Percentiles rank a stretch among this genome's conserved stretches.
Conservation (phyloP, 1,139 yeast genomes). For the Eremothecium gossypii region DNA sequence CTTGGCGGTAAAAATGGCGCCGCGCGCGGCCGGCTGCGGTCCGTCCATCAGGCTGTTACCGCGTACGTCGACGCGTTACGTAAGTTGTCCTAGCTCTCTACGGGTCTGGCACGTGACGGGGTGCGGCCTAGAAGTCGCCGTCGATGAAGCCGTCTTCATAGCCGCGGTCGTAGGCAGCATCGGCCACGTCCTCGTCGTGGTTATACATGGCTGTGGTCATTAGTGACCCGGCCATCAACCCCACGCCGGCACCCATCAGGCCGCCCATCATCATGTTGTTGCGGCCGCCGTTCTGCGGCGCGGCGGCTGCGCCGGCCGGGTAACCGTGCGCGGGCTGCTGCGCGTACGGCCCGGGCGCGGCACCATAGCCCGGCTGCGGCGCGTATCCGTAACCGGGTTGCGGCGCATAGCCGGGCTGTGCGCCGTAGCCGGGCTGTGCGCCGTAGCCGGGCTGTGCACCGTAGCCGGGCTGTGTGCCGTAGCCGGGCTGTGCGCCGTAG, state of each 20-base stretch:
- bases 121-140: conserved; percentile 8
- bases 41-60: too few relatives aligned
- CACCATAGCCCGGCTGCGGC: too few relatives aligned
- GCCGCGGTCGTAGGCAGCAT: conserved; percentile 24
- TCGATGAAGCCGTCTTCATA: conserved; percentile 18
- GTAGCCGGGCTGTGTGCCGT: conserved; percentile 5
- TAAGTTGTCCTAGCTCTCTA: too few relatives aligned
- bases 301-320: conserved; percentile 8
- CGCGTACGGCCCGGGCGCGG: conserved; percentile 10
- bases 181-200: conserved; percentile 16
- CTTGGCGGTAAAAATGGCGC: too few relatives aligned
- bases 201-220: conserved; percentile 31
- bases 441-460: neutral
- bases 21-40: too few relatives aligned
- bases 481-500: conserved; percentile 10
- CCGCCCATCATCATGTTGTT: conserved; percentile 33
- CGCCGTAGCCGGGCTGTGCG: conserved; percentile 5
- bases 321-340: neutral
- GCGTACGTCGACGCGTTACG: too few relatives aligned
- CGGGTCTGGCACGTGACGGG: too few relatives aligned
- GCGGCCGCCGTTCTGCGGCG: neutral
- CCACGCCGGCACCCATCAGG: conserved; percentile 72
- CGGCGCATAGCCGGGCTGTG: too few relatives aligned
- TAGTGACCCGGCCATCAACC: conserved; percentile 66
- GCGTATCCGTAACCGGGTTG: too few relatives aligned